Evolutionary conservation across 345 rosid genomes (phyloP).

Genomic region (Salix brachista): DNA sequence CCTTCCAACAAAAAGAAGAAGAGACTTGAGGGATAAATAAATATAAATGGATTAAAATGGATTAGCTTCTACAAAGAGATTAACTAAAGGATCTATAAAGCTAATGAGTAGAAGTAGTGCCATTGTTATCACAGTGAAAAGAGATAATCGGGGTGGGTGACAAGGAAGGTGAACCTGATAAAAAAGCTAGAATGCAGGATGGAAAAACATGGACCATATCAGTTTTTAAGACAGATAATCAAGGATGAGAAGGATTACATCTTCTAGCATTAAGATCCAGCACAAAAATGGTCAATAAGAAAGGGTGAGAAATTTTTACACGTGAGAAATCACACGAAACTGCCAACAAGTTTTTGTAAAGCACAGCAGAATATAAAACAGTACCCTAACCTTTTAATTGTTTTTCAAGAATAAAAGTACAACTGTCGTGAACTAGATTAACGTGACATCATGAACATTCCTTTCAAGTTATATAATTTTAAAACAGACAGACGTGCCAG

Average conservation of each 20-base stretch:
- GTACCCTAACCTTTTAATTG: background rate
- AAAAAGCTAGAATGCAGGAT: background rate
- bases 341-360: background rate
- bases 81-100: background rate
- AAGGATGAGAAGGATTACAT: background rate
- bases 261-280: background rate
- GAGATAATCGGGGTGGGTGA: background rate
- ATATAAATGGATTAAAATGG: background rate
- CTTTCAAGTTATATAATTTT: background rate
- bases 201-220: background rate
- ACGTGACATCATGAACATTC: background rate
- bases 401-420: background rate
- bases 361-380: background rate
- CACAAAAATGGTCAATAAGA: background rate
- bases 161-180: background rate
- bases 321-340: background rate
- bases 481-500: background rate
- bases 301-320: background rate
- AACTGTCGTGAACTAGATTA: background rate
- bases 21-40: background rate
- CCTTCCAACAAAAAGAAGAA: background rate
- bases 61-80: background rate
- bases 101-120: background rate
- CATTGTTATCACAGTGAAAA: background rate
- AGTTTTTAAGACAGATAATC: background rate